Percentiles rank a stretch among this genome's conserved stretches.
phyloP scores from a whole-genome alignment of 331 rosid species.

The Cucumis variabilis region DNA sequence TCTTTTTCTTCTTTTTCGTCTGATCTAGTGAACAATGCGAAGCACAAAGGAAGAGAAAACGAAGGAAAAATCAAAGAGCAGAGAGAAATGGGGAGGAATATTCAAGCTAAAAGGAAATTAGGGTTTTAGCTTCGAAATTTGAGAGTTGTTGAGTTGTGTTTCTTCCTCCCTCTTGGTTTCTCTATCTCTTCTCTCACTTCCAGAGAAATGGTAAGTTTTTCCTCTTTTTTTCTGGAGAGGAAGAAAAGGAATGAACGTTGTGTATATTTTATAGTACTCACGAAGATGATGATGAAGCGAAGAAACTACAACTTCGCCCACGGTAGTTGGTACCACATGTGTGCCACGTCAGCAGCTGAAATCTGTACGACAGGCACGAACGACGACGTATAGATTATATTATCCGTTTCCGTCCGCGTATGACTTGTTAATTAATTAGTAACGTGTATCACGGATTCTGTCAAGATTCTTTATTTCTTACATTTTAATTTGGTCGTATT shows the following conservation, averaged over 20 bases:
- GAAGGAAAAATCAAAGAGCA: neutral
- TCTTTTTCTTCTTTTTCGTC: neutral
- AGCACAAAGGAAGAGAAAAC: neutral
- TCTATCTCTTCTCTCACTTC: neutral
- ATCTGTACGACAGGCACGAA: neutral
- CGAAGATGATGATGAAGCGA: slow-evolving; percentile 10
- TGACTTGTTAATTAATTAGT: neutral
- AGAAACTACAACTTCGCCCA: neutral
- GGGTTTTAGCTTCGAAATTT: slow-evolving; percentile 29
- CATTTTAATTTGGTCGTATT: neutral
- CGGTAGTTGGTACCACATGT: slow-evolving; percentile 7
- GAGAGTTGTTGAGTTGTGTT: slow-evolving; percentile 1
- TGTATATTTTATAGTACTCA: neutral
- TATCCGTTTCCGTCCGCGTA: neutral
- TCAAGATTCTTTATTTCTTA: neutral
- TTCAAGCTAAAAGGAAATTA: neutral
- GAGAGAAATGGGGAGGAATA: slow-evolving; percentile 18
- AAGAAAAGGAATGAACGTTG: neutral
- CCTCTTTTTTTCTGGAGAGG: neutral
- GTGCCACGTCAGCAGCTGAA: slow-evolving; percentile 1
- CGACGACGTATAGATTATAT: slow-evolving; percentile 27
- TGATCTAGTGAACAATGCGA: slow-evolving; percentile 25
- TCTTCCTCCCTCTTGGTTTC: neutral
- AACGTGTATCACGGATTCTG: neutral
- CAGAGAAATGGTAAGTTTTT: neutral